Base-by-base conservation (phyloP, 2,329 filamentous ascomycete genomes). In the Camillea tinctor region DNA sequence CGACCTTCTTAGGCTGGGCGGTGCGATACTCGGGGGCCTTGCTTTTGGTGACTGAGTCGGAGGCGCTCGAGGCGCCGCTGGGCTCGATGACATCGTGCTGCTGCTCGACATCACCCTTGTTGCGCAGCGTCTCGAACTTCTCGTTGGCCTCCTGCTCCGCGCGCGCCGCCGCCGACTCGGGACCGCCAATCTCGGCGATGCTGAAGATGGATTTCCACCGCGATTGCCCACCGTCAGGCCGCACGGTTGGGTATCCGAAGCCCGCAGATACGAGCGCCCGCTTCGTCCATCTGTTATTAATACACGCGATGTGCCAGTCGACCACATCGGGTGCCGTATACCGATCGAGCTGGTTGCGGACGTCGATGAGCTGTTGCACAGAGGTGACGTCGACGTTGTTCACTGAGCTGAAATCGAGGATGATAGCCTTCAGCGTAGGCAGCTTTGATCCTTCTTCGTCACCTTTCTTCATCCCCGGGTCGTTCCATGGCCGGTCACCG, bases 191-290 rank as follows among this genome's bases (percentile, higher is more conserved):
- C 71, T 97, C 92, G 1, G 94, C 92, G 21, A 98, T 92, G 71
- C 87, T 93, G 81, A 97, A 98, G 65, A 98, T 93, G n/a, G 93
- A 91, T 73, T 92, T 93, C 94, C 93, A 98, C 60, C 91, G 85
- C 64, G 85, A 81, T 67, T 85, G 84, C 6, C 80, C 75, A 1
- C 78, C 81, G 60, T 79, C 81, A 58, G 75, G 78, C 6, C 73
- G 74, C 15, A 79, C 80, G 0, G 87, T 86, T 2, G 92, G 93
- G 72, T 90, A 93, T 1, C 94, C 94, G 71, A 98, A 98, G 13
- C 94, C 94, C 22, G 90, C 94, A 1, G 91, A 87, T 3, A 89
- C 89, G 50, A 98, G 87, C 4, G 92, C 93, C 30, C 93, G 90
- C 79, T 97, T 97, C 22, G 93, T 94, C 94, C 94, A 97, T 59